Conservation (phyloP, 2,329 filamentous ascomycete genomes). For the Colletotrichum tanaceti region DNA sequence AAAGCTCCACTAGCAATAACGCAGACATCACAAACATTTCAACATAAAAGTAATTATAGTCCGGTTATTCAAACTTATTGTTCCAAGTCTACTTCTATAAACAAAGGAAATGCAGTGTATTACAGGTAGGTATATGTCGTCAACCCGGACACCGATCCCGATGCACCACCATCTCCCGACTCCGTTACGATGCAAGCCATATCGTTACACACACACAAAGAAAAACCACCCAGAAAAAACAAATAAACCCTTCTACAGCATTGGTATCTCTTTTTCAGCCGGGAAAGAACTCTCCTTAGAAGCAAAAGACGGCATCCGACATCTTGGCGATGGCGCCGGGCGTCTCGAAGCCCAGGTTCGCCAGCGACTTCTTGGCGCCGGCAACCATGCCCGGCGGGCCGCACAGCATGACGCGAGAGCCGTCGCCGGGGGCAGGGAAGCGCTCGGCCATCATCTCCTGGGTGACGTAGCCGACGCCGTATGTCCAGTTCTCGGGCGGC, state of each 20-base stretch:
- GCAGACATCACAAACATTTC: too few relatives aligned
- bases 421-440: slow-evolving; percentile 58
- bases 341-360: slow-evolving; percentile 61
- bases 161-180: slow-evolving; percentile 16
- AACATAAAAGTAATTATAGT: fast-evolving
- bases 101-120: slow-evolving; percentile 29
- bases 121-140: slow-evolving; percentile 38
- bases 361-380: slow-evolving; percentile 64
- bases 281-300: slow-evolving; percentile 49
- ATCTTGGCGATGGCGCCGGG: slow-evolving; percentile 63
- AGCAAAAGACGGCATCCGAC: slow-evolving; percentile 66
- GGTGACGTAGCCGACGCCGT: slow-evolving; percentile 63
- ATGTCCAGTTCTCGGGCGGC: slow-evolving; percentile 59
- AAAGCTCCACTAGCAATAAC: not conserved
- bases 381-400: slow-evolving; percentile 71
- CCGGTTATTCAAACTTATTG: not conserved
- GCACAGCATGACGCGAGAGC: slow-evolving; percentile 68
- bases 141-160: slow-evolving; percentile 31
- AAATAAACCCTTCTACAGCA: not conserved
- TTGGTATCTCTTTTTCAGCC: not conserved
- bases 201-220: slow-evolving; percentile 1
- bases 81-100: not conserved
- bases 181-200: slow-evolving; percentile 36
- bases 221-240: not conserved
- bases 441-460: slow-evolving; percentile 60